phyloP scores from a whole-genome alignment of 169 alveolate species.

The Sarcocystis neurona region DNA sequence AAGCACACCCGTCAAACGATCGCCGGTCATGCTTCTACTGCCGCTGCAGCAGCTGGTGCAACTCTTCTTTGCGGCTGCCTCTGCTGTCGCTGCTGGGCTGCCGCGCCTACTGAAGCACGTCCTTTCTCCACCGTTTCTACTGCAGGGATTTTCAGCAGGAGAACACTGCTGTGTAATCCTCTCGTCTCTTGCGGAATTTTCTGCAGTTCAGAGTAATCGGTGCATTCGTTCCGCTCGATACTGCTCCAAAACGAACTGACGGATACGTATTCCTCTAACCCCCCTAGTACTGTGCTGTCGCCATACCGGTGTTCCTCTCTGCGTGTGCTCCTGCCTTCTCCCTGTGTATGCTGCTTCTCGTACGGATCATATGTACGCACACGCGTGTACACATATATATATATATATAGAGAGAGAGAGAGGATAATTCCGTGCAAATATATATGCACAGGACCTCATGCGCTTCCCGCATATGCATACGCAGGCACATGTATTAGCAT shows the following conservation, averaged over 20 bases:
- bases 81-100: no score
- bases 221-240: background rate
- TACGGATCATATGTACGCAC: background rate
- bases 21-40: no score
- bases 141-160: no score
- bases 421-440: background rate
- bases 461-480: background rate
- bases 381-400: background rate
- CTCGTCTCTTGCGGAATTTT: no score
- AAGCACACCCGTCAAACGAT: no score
- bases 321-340: background rate
- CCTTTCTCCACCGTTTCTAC: no score
- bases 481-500: background rate
- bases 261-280: background rate
- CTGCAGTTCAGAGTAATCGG: background rate
- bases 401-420: background rate
- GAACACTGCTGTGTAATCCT: no score
- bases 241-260: background rate
- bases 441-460: background rate
- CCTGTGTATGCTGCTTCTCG: background rate
- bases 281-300: background rate
- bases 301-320: background rate
- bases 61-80: no score
- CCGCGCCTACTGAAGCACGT: no score
- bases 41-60: no score